Evolutionary conservation across 2,329 filamentous ascomycete species (phyloP).

Genomic region (Sporothrix humicola): DNA sequence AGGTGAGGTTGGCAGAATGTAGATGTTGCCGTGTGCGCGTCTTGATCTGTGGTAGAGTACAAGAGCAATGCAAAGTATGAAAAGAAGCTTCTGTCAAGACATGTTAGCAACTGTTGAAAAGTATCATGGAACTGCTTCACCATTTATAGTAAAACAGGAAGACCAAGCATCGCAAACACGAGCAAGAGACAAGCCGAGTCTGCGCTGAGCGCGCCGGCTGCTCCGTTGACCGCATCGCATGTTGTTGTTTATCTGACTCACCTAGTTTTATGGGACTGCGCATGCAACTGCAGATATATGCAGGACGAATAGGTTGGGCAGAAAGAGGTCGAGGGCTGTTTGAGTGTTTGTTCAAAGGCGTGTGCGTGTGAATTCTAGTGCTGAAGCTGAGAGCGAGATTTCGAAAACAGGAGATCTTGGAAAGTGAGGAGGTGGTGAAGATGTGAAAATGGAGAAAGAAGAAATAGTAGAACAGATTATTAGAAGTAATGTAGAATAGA

Average conservation of each 20-base stretch:
- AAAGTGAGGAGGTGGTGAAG: background rate
- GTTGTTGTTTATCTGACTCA: constrained; percentile 30
- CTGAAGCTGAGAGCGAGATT: background rate
- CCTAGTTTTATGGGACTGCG: constrained; percentile 29
- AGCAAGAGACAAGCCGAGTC: background rate
- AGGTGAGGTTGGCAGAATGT: background rate
- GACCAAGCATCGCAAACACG: background rate
- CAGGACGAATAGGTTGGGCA: constrained; percentile 28
- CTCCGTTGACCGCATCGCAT: constrained; percentile 32
- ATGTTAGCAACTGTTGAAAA: background rate
- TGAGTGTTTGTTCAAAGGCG: background rate
- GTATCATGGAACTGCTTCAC: too few species aligned
- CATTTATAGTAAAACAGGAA: constrained; percentile 12
- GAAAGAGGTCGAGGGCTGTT: constrained; percentile 4
- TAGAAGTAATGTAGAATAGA: constrained; percentile 28
- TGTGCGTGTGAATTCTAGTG: background rate
- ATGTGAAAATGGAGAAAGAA: background rate
- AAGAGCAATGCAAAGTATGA: background rate
- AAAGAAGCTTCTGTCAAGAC: background rate
- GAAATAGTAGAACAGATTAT: constrained; percentile 10
- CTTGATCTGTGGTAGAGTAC: constrained; percentile 18
- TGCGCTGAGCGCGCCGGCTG: background rate
- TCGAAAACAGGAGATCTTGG: background rate
- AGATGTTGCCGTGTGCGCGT: constrained; percentile 20
- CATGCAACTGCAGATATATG: constrained; percentile 32